Evolutionary conservation across 2,329 filamentous ascomycete species (phyloP).

Genomic region (Cladophialophora immunda): DNA sequence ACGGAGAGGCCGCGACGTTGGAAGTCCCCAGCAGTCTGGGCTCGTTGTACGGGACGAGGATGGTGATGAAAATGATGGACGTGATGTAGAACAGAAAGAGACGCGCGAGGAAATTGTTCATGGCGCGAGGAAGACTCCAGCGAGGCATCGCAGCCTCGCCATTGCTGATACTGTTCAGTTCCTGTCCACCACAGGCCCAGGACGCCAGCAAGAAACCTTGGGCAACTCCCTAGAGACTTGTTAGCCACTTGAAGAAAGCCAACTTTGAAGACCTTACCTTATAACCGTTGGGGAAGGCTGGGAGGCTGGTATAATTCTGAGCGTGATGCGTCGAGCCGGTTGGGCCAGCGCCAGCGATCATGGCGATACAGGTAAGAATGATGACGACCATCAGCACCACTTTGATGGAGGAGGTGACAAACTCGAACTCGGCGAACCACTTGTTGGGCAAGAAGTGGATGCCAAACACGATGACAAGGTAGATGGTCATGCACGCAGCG

Average conservation of each 20-base stretch:
- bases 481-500: constrained; percentile 5
- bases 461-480: too few species aligned
- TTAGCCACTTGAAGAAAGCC: too few species aligned
- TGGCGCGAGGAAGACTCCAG: constrained; percentile 48
- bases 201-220: constrained; percentile 41
- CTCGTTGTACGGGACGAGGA: constrained; percentile 42
- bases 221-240: neutral
- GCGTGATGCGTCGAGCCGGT: constrained; percentile 47
- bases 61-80: constrained; percentile 43
- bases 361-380: constrained; percentile 48
- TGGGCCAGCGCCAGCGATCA: constrained; percentile 53
- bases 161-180: constrained; percentile 48
- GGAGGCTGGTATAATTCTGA: too few species aligned
- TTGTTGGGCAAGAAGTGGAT: too few species aligned
- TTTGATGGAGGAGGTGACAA: constrained; percentile 49
- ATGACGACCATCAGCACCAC: constrained; percentile 50
- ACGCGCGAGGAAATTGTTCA: constrained; percentile 44
- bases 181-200: constrained; percentile 46
- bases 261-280: constrained; percentile 31
- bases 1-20: constrained; percentile 45
- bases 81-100: constrained; percentile 48
- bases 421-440: constrained; percentile 51
- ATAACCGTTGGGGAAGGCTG: constrained; percentile 49
- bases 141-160: constrained; percentile 49
- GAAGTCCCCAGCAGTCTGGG: constrained; percentile 42